Base-by-base conservation (phyloP, 2,329 filamentous ascomycete species). In the Leptographium procerum region DNA sequence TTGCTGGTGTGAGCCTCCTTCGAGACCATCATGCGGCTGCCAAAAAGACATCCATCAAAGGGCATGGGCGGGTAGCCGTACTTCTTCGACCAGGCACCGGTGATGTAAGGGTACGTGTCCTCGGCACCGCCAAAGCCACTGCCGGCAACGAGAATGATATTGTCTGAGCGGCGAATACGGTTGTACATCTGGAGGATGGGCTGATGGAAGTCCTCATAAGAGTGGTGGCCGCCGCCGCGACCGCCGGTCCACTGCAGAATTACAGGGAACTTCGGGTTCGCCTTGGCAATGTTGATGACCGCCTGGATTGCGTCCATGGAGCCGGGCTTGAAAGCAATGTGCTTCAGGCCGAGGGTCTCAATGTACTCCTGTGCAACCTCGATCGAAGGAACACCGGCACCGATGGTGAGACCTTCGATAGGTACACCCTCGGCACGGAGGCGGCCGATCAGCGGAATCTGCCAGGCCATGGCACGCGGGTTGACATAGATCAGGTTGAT, bases 311-410 rank as follows among this genome's bases (percentile, higher is more conserved):
- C 89, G 62, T 95, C 89, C 54, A 87, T 80, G 19, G 91, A 95
- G 61, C 91, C 91, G 33, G 91, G 91, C 78, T 96, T 96, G 81
- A 96, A 96, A 31, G 86, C 80, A 65, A 96, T 95, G 72, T 96
- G 90, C 77, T 95, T 95, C 61, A 96, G 80, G 14, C 90, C 91
- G 14, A 96, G 80, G 0, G 91, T 97, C 73, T 91, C 83, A 64
- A 96, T 96, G 73, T 96, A 96, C 69, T 95, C 89, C 67, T 94
- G 88, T 26, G 91, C 90, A 60, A 96, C 88, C 70, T 96, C 91
- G 59, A 95, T 89, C 0, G 91, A 96, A 6, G 91, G 91, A 10
- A 96, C 91, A 75, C 91, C 91, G 22, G 91, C 91, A 69, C 91
- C 91, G 63, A 96, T 95, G 29, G 91, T 94, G 50, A 96, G 78